Conservation (phyloP, 495 filamentous ascomycete genomes). For the Aspergillus conjunctus region DNA sequence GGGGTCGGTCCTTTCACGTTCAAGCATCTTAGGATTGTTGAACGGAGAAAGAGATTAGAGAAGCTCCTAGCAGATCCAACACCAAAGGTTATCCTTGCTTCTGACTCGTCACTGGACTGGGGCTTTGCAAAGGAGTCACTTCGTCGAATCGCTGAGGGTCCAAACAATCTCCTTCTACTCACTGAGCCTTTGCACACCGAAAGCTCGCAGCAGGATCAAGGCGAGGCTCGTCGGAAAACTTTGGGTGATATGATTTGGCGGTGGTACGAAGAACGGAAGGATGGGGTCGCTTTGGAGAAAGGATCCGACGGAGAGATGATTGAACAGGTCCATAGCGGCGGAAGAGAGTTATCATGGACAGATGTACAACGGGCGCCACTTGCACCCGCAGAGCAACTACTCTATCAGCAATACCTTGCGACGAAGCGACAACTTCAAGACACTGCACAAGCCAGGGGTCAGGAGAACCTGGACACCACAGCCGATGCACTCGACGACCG, state of each 20-base stretch:
- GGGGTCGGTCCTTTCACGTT: conserved; percentile 84
- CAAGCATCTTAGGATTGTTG: conserved; percentile 77
- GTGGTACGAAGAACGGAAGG: conserved; percentile 69
- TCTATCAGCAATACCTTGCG: conserved; percentile 91
- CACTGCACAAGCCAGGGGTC: conserved; percentile 67
- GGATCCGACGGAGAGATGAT: conserved; percentile 59
- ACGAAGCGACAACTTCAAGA: conserved; percentile 78
- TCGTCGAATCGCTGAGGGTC: conserved; percentile 69
- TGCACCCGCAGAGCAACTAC: conserved; percentile 68
- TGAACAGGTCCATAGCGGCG: conserved; percentile 66
- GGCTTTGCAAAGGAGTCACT: conserved; percentile 90
- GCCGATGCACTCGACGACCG: conserved; percentile 83
- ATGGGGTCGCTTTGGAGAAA: conserved; percentile 62
- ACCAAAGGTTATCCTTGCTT: conserved; percentile 84
- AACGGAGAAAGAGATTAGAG: conserved; percentile 72
- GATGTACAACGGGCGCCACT: conserved; percentile 64
- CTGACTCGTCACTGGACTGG: conserved; percentile 88
- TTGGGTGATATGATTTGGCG: conserved; percentile 67
- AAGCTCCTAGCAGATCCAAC: conserved; percentile 54
- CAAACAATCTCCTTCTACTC: conserved; percentile 79
- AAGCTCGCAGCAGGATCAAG: conserved; percentile 34
- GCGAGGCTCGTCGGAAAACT: conserved; percentile 38
- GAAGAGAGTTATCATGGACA: conserved; percentile 60
- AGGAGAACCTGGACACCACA: conserved; percentile 63
- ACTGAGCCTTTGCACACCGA: conserved; percentile 65